Percentiles rank a stretch among this genome's conserved stretches.
These are phyloP conservation scores for Mucor indicus DNA, from an alignment of 371 early-diverging fungal genomes.

Conservation along the genomic window DNA sequence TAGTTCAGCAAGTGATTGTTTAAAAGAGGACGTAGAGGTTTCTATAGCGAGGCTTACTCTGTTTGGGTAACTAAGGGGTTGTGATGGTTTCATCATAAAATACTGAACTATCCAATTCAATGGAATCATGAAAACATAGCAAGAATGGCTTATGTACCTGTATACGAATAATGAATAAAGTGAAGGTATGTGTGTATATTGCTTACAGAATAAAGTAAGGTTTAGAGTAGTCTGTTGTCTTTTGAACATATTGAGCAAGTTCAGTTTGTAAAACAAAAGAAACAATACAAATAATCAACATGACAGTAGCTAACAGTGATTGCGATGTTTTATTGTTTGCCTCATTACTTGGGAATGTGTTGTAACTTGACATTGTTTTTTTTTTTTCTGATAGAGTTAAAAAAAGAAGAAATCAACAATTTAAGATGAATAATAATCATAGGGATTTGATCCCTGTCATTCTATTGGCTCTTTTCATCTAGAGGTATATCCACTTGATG, in stretches of 20 bases:
- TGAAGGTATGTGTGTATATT: neutral
- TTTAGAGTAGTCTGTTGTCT: conserved; percentile 56
- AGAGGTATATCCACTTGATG: too few relatives aligned
- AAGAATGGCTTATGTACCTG: conserved; percentile 72
- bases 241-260: conserved; percentile 63
- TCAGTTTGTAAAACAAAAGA: conserved; percentile 69
- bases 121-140: conserved; percentile 66
- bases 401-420: too few relatives aligned
- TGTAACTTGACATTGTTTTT: neutral
- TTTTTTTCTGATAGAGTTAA: too few relatives aligned
- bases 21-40: too few relatives aligned
- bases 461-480: too few relatives aligned
- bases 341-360: neutral
- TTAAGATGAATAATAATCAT: too few relatives aligned
- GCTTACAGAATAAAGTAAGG: conserved; percentile 79
- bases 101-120: conserved; percentile 58
- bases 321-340: neutral
- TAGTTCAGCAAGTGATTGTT: too few relatives aligned
- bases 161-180: neutral
- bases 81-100: too few relatives aligned
- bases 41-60: too few relatives aligned
- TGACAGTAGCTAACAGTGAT: conserved; percentile 32
- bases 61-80: too few relatives aligned
- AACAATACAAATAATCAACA: conserved; percentile 56
- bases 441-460: too few relatives aligned